Percentiles rank a stretch among this genome's conserved stretches.
phyloP scores from a whole-genome alignment of 208 protist genomes.

The Acanthamoeba lenticulata region DNA sequence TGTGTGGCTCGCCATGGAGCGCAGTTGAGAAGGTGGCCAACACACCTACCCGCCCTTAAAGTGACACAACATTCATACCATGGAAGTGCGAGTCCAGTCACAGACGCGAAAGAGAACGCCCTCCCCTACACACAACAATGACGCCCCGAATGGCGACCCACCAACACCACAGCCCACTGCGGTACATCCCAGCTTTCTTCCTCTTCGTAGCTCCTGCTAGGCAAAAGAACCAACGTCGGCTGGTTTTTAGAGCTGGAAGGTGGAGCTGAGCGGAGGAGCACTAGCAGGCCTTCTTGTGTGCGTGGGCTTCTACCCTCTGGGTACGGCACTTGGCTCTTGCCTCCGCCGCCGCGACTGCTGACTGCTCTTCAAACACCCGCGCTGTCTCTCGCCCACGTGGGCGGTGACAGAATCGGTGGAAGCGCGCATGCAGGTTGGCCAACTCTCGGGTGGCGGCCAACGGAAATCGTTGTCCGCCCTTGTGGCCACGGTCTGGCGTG shows the following conservation, averaged over 20 bases:
- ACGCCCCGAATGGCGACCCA: no score
- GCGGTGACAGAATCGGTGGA: constrained; percentile 1
- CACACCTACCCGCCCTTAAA: no score
- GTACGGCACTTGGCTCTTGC: not conserved
- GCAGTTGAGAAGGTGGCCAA: no score
- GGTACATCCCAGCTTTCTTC: no score
- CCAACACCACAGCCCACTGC: no score
- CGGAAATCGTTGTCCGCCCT: not conserved
- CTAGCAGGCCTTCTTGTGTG: not conserved
- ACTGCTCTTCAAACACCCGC: not conserved
- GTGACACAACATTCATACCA: no score
- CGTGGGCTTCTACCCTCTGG: not conserved
- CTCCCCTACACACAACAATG: no score
- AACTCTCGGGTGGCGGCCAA: not conserved
- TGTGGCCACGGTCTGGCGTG: not conserved
- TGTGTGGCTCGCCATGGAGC: no score
- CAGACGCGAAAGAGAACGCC: no score
- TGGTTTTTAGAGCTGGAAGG: not conserved
- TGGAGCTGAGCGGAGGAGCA: not conserved
- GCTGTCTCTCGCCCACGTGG: not conserved
- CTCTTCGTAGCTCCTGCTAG: no score
- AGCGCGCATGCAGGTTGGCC: constrained; percentile 9
- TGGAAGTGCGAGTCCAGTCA: no score
- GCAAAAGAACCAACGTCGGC: no score
- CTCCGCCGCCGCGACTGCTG: not conserved